phyloP scores from a whole-genome alignment of 1,284 basidiomycete genomes.

The Coniferiporia weirii region DNA sequence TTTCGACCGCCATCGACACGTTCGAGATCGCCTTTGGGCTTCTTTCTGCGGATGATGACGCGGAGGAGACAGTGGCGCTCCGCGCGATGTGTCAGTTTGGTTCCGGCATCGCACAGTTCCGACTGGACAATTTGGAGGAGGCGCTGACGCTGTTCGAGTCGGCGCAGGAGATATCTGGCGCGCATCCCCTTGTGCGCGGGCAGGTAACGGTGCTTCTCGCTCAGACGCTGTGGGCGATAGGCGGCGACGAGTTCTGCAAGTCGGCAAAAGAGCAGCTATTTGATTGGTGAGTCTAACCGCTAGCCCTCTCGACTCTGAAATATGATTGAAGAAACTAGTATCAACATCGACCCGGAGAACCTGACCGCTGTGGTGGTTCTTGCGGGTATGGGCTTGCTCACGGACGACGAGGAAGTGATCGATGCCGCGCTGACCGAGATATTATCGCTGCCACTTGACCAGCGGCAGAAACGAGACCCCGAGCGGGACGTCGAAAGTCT shows the following conservation, averaged over 20 bases:
- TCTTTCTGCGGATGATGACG: constrained; percentile 47
- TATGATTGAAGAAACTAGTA: constrained; percentile 35
- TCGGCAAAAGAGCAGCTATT: constrained; percentile 77
- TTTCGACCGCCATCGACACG: constrained; percentile 58
- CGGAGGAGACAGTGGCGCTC: constrained; percentile 33
- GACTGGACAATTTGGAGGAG: constrained; percentile 55
- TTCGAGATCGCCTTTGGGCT: constrained; percentile 74
- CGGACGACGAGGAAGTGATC: constrained; percentile 72
- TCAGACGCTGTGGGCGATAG: constrained; percentile 78
- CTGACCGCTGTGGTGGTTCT: constrained; percentile 77
- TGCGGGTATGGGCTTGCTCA: constrained; percentile 82
- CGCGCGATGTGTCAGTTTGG: constrained; percentile 68
- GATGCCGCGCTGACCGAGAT: constrained; percentile 88
- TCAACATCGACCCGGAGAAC: constrained; percentile 65
- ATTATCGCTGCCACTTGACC: constrained; percentile 56
- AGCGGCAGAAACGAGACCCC: constrained; percentile 60
- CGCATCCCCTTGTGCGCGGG: constrained; percentile 46
- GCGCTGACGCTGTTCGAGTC: constrained; percentile 65
- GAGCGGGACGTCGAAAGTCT: constrained; percentile 61
- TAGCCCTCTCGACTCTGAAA: constrained; percentile 8
- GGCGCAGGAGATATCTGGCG: constrained; percentile 52
- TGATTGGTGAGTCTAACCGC: constrained; percentile 59
- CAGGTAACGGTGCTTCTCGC: constrained; percentile 76
- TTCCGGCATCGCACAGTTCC: constrained; percentile 67
- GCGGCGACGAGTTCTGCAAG: constrained; percentile 69